phyloP scores from a whole-genome alignment of 1,284 basidiomycete genomes.

The Ceratobasidium papillatum region DNA sequence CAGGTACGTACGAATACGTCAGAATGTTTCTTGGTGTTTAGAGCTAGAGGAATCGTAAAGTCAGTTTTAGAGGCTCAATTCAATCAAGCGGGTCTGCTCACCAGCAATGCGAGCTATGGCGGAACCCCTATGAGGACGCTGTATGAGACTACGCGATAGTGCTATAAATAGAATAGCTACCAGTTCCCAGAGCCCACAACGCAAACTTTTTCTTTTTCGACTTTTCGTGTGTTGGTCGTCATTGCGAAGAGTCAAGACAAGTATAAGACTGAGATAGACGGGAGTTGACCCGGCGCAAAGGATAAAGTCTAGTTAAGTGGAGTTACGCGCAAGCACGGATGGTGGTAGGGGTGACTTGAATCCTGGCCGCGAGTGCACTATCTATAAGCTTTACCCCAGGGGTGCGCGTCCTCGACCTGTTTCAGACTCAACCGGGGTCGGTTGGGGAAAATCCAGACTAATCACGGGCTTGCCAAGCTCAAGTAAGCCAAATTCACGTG shows the following conservation, averaged over 20 bases:
- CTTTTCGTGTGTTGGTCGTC: conserved; percentile 1
- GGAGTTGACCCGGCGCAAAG: not conserved
- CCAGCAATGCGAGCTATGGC: conserved; percentile 64
- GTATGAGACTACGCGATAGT: not conserved
- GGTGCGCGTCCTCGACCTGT: not conserved
- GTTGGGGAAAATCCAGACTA: conserved; percentile 19
- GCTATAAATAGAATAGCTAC: conserved; percentile 22
- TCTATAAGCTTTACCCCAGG: conserved; percentile 1
- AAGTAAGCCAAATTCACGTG: not conserved
- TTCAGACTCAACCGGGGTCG: conserved; percentile 3
- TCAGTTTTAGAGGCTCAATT: not conserved
- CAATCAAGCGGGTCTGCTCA: conserved; percentile 15
- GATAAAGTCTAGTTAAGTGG: not conserved
- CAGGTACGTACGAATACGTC: conserved; percentile 54
- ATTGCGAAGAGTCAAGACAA: not conserved
- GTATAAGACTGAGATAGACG: not conserved
- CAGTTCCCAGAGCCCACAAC: conserved; percentile 58
- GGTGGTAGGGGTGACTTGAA: not conserved
- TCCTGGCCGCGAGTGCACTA: not conserved
- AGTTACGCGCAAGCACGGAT: not conserved
- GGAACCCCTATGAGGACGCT: conserved; percentile 56
- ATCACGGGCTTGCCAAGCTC: not conserved
- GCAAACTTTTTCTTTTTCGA: conserved; percentile 60
- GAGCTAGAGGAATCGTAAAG: conserved; percentile 47
- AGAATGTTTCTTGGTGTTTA: conserved; percentile 56